A percentile compares a stretch with the other conserved stretches of the same genome.
phyloP scores from a whole-genome alignment of 495 filamentous ascomycete species.

The Penicillium pancosmium region DNA sequence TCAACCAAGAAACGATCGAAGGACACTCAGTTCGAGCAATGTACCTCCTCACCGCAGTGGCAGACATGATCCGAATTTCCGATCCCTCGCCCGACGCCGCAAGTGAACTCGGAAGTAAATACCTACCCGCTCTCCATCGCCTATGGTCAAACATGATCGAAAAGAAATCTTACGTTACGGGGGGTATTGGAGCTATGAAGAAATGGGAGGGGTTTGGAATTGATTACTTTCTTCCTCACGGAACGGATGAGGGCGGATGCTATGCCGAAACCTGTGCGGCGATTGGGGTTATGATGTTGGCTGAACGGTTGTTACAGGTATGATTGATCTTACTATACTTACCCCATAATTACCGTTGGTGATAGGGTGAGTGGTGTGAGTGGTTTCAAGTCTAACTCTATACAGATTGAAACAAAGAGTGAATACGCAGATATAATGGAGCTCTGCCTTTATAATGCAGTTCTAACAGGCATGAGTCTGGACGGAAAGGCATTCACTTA shows the following conservation, averaged over 20 bases:
- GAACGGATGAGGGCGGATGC: constrained; percentile 61
- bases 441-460: constrained; percentile 60
- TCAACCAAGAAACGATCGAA: constrained; percentile 56
- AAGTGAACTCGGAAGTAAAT: constrained; percentile 21
- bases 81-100: constrained; percentile 14
- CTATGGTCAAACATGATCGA: constrained; percentile 62
- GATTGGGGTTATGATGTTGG: constrained; percentile 63
- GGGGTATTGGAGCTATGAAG: constrained; percentile 60
- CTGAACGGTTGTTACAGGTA: constrained; percentile 54
- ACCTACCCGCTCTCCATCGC: constrained; percentile 36
- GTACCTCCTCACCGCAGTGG: constrained; percentile 52
- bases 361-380: background rate
- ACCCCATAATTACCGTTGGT: background rate
- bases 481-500: constrained; percentile 54
- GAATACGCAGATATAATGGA: constrained; percentile 62
- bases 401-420: constrained; percentile 50
- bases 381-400: constrained; percentile 4
- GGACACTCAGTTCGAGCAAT: constrained; percentile 63
- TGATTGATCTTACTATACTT: background rate
- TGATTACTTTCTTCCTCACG: constrained; percentile 59
- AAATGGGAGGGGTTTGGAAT: constrained; percentile 66
- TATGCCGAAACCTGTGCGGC: constrained; percentile 65
- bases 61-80: constrained; percentile 35
- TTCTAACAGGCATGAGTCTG: constrained; percentile 53
- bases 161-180: constrained; percentile 62